A percentile compares a stretch with the other conserved stretches of the same genome.
These are phyloP conservation scores for Neoarthrinium moseri DNA, from an alignment of 2,329 filamentous ascomycete genomes.

Conservation along the genomic window DNA sequence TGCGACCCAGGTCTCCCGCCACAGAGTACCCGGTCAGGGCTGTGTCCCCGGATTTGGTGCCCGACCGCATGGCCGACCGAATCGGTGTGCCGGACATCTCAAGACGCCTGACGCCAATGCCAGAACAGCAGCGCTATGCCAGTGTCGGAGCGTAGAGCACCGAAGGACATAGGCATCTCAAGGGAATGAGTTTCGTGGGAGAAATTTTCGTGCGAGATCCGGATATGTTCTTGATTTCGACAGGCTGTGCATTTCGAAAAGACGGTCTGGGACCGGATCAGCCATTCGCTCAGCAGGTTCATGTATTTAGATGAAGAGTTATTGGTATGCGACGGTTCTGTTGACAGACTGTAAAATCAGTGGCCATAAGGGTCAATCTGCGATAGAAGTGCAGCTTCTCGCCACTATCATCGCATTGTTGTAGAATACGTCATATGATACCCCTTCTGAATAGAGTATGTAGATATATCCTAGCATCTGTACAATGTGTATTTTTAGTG, in stretches of 20 bases:
- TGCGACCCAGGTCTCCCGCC: slow-evolving; percentile 51
- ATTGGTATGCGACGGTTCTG: too few relatives aligned
- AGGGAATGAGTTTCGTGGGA: neutral
- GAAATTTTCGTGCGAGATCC: neutral
- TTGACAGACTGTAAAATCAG: too few relatives aligned
- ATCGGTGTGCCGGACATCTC: slow-evolving; percentile 46
- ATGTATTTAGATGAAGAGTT: too few relatives aligned
- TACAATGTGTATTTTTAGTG: too few relatives aligned
- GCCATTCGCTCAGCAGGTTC: neutral
- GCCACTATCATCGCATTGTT: too few relatives aligned
- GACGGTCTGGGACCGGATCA: too few relatives aligned
- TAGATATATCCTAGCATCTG: too few relatives aligned
- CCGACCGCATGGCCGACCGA: slow-evolving; percentile 60
- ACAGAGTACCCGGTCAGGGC: slow-evolving; percentile 55
- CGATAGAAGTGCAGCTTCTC: too few relatives aligned
- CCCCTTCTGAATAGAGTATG: too few relatives aligned
- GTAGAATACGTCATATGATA: too few relatives aligned
- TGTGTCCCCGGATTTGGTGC: slow-evolving; percentile 58
- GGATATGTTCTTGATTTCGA: neutral
- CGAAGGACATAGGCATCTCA: neutral
- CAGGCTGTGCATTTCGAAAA: too few relatives aligned
- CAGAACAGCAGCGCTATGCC: slow-evolving; percentile 22
- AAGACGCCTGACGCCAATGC: slow-evolving; percentile 29
- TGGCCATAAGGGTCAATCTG: too few relatives aligned
- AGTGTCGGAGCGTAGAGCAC: slow-evolving; percentile 16